These are phyloP conservation scores for Penicillium canescens DNA, from an alignment of 495 filamentous ascomycete species.

Conservation along the genomic window DNA sequence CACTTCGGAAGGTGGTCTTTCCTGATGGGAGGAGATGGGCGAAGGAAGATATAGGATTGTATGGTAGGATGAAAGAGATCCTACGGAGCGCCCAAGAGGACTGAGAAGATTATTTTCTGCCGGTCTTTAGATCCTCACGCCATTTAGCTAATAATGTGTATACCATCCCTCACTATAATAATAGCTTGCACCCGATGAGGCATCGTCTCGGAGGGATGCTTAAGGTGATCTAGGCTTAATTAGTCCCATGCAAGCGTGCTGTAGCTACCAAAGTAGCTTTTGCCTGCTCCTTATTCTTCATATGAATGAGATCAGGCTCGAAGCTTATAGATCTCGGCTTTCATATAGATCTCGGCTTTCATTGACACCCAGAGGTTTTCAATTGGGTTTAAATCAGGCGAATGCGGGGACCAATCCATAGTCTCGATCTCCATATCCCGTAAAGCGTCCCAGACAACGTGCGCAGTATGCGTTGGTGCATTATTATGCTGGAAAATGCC, in stretches of 20 bases:
- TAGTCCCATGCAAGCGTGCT: constrained; percentile 2
- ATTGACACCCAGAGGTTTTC: constrained; percentile 22
- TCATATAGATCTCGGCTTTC: constrained; percentile 17
- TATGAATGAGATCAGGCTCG: constrained; percentile 1
- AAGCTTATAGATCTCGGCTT: too few species aligned
- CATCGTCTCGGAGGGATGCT: constrained; percentile 1
- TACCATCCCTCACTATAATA: constrained; percentile 4
- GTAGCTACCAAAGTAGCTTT: background rate
- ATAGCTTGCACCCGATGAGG: too few species aligned
- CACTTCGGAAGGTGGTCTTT: constrained; percentile 36
- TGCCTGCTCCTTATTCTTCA: constrained; percentile 2
- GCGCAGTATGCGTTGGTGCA: constrained; percentile 10
- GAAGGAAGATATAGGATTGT: constrained; percentile 25
- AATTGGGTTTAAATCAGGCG: constrained; percentile 14
- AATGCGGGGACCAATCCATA: constrained; percentile 11
- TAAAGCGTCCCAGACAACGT: constrained; percentile 10
- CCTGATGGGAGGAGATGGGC: constrained; percentile 30
- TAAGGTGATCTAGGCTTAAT: background rate
- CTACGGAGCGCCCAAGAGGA: constrained; percentile 13
- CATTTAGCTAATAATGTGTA: constrained; percentile 3
- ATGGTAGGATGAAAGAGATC: constrained; percentile 24
- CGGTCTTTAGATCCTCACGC: too few species aligned
- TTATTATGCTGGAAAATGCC: constrained; percentile 22
- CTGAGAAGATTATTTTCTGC: too few species aligned
- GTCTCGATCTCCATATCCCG: constrained; percentile 4